Conservation (phyloP, 208 protist species). For the Leishmania martiniquensis region DNA sequence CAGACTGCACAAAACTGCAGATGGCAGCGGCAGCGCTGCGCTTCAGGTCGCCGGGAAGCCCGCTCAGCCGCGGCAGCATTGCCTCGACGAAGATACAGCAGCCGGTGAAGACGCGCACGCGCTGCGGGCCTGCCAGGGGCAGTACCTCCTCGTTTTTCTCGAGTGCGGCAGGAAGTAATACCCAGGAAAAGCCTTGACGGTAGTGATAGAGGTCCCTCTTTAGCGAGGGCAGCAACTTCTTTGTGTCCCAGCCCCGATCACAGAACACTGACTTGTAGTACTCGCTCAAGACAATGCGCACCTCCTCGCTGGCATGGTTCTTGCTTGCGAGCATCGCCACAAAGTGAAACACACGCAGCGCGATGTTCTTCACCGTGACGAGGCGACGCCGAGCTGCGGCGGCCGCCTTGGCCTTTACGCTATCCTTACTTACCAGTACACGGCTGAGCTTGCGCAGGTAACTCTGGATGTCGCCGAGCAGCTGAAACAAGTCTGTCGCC, state of each 20-base stretch:
- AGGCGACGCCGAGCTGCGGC: constrained; percentile 64
- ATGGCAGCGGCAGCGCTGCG: constrained; percentile 46
- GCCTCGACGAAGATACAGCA: constrained; percentile 79
- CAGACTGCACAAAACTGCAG: constrained; percentile 62
- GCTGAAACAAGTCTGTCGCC: constrained; percentile 75
- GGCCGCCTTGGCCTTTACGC: constrained; percentile 47
- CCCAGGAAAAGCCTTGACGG: constrained; percentile 88
- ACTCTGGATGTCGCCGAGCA: constrained; percentile 89
- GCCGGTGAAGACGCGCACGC: constrained; percentile 69
- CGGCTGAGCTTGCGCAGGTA: constrained; percentile 81
- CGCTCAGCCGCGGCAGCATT: constrained; percentile 79
- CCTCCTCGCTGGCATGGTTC: constrained; percentile 85
- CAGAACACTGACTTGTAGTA: constrained; percentile 93
- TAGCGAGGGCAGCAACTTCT: constrained; percentile 60
- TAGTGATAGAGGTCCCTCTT: constrained; percentile 90
- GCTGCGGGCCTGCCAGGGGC: constrained; percentile 63
- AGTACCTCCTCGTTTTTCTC: constrained; percentile 82
- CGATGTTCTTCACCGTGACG: constrained; percentile 57
- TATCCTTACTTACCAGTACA: constrained; percentile 52
- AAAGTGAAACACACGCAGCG: constrained; percentile 85
- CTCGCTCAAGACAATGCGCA: constrained; percentile 76
- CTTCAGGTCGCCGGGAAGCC: constrained; percentile 66
- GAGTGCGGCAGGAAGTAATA: constrained; percentile 64
- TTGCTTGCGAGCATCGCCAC: constrained; percentile 84
- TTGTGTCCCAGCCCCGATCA: constrained; percentile 88